These are phyloP conservation scores for Serendipita sp. DNA, from an alignment of 768 basidiomycete genomes.

Conservation along the genomic window DNA sequence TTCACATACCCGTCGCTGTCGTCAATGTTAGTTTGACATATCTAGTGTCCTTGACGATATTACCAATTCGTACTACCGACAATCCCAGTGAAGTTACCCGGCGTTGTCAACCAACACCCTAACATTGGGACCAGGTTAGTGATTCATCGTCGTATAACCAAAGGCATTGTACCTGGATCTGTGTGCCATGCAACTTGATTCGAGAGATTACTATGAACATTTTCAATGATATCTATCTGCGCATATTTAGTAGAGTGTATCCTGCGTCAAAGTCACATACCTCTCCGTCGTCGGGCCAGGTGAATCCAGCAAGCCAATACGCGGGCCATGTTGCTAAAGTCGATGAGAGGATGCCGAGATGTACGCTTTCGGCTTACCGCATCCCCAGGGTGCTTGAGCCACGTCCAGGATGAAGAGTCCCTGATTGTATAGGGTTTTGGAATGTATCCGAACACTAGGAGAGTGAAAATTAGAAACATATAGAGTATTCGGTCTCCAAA, in stretches of 20 bases:
- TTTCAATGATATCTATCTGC: slow-evolving; percentile 50
- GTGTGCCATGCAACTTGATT: slow-evolving; percentile 49
- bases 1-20: slow-evolving; percentile 15
- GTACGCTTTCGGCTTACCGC: slow-evolving; percentile 42
- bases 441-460: slow-evolving; percentile 59
- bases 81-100: slow-evolving; percentile 43
- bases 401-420: slow-evolving; percentile 78
- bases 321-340: slow-evolving; percentile 62
- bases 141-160: slow-evolving; percentile 25
- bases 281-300: slow-evolving; percentile 31
- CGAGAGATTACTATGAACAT: slow-evolving; percentile 69
- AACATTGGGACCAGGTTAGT: slow-evolving; percentile 6
- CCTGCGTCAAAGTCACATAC: slow-evolving; percentile 20
- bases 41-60: not conserved
- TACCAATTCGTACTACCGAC: slow-evolving; percentile 12
- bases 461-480: not conserved
- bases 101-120: slow-evolving; percentile 45
- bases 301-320: slow-evolving; percentile 38
- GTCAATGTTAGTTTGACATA: not conserved
- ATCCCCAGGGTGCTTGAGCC: slow-evolving; percentile 75
- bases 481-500: not conserved
- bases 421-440: slow-evolving; percentile 43
- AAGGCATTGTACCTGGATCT: slow-evolving; percentile 39
- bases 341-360: not conserved
- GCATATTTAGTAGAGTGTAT: not conserved